Evolutionary conservation across 1,139 yeast genomes (phyloP), one percentile per base, ranked within the genome.

Genomic region (Diutina neorugosa): DNA sequence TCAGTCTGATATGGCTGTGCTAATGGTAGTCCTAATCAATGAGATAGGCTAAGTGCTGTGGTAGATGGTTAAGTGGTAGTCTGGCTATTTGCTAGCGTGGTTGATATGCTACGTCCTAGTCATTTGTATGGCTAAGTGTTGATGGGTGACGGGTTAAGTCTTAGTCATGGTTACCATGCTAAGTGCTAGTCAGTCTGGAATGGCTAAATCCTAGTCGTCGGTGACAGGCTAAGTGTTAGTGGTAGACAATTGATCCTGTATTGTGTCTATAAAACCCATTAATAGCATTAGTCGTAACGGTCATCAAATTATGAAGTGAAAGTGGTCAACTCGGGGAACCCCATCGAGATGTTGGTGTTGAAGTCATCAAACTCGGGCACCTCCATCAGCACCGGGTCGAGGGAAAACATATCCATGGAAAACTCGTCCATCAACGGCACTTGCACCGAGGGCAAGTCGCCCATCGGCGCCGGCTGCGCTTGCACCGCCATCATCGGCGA

Each of bases 331-430:
- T 44, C 47, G 9, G 21, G 47, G 47, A 19, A 44, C 16, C 34
- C 34, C 34, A 44, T 12, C 19, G 16, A n/a, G n/a, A 21, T 19
- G 8, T 44, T 44, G 47, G 47, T 16, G 19, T n/a, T n/a, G 18
- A 44, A 23, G 19, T 44, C 47, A n/a, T 44, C 47, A n/a, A 44
- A 7, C 19, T 44, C 47, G 12, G 47, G 47, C 31, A 44, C 47
- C 31, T 44, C 47, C 34, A 44, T 23, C 18, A 14, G 27, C 19
- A 14, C 34, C 12, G 31, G 34, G 47, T 44, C 47, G n/a, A 44
- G 20, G 16, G 31, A 23, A n/a, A 44, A 44, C 47, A 44, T 44
- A 34, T 44, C 47, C 21, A 44, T 23, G 19, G 11, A 6, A 14
- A 21, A 44, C 31, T 44, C 47, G 18, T 44, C 47, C 47, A 44